Conservation (phyloP, 306 rosid species). For the Sesbania bispinosa region DNA sequence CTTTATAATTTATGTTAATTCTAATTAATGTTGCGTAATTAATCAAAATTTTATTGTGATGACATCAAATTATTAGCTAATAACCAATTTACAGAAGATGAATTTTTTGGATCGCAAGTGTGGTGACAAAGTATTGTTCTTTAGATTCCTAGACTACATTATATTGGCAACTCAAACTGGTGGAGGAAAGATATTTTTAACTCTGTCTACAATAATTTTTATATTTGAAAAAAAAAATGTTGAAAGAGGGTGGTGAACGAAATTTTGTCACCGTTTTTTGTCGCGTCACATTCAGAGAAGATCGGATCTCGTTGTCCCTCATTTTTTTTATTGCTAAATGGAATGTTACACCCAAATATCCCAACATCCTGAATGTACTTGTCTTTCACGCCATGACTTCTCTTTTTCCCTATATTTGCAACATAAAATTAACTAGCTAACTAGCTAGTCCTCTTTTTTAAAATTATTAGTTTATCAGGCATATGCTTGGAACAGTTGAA, state of each 20-base stretch:
- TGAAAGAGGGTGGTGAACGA: background rate
- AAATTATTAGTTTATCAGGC: background rate
- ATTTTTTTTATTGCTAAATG: background rate
- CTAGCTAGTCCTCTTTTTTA: background rate
- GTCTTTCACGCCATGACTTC: conserved; percentile 26
- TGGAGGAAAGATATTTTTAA: background rate
- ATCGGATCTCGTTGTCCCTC: conserved; percentile 30
- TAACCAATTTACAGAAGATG: no score
- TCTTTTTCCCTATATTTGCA: background rate
- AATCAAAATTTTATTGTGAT: no score
- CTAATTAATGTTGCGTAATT: no score
- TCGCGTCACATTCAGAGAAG: conserved; percentile 30
- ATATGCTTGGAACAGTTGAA: background rate
- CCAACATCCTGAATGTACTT: conserved; percentile 17
- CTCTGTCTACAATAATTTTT: background rate
- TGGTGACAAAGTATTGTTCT: no score
- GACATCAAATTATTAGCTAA: no score
- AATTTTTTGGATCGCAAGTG: no score
- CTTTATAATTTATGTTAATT: no score
- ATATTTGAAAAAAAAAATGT: background rate
- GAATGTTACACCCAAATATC: conserved; percentile 16
- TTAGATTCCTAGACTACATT: no score
- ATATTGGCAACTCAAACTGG: no score
- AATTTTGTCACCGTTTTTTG: background rate
- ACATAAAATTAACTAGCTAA: background rate